These are phyloP conservation scores for Chlorella sorokiniana DNA, from an alignment of 139 green algal species.

Conservation along the genomic window DNA sequence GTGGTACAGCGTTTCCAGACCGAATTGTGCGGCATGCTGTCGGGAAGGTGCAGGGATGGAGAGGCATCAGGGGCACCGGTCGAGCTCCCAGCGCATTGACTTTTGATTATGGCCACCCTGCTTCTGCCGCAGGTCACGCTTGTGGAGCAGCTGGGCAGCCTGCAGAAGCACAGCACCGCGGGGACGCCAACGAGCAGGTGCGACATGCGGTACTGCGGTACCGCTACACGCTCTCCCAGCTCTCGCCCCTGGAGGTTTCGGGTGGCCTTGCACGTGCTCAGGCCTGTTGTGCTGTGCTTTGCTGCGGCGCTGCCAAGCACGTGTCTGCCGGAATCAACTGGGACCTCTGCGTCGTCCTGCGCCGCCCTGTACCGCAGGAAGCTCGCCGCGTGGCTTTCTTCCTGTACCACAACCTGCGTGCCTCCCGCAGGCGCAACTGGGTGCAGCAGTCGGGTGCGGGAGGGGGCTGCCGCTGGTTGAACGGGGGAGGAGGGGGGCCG, in stretches of 20 bases:
- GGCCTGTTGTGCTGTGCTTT: too few species aligned
- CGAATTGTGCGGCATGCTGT: not conserved
- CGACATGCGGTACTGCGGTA: not conserved
- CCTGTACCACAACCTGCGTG: slow-evolving; percentile 51
- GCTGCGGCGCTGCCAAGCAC: too few species aligned
- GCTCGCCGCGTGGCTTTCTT: slow-evolving; percentile 38
- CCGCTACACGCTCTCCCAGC: too few species aligned
- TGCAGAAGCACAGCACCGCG: not conserved
- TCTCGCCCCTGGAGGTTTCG: too few species aligned
- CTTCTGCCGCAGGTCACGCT: slow-evolving; percentile 5
- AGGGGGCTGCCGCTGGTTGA: not conserved
- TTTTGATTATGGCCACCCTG: too few species aligned
- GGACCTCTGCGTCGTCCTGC: not conserved
- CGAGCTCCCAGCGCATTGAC: too few species aligned
- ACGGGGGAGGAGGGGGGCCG: not conserved
- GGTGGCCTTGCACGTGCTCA: too few species aligned
- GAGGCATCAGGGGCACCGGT: too few species aligned
- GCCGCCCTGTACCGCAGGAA: not conserved
- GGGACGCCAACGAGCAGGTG: slow-evolving; percentile 1
- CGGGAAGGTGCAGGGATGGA: too few species aligned
- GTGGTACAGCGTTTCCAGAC: not conserved
- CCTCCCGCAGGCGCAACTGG: slow-evolving; percentile 11
- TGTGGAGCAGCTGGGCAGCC: slow-evolving; percentile 2
- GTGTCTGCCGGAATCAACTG: too few species aligned
- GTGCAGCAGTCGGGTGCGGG: slow-evolving; percentile 16